Conservation (phyloP, 163 green algal species). For the Chloromonas sp. region DNA sequence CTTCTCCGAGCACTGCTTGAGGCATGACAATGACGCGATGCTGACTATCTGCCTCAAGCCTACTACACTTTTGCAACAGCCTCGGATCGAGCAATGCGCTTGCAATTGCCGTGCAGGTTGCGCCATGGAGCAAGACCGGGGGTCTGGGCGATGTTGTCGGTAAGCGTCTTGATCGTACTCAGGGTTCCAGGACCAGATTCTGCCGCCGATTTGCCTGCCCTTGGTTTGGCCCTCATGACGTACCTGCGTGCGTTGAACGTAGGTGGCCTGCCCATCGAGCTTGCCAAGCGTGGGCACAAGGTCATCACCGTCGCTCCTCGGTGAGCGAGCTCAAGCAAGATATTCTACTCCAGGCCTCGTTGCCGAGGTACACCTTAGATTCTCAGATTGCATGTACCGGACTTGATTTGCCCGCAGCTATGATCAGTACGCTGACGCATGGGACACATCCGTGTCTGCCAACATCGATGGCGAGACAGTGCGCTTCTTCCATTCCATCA, state of each 20-base stretch:
- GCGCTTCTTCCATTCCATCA: constrained; percentile 93
- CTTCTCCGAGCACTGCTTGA: too few species aligned
- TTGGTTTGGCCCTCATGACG: neutral
- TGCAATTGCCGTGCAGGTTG: constrained; percentile 12
- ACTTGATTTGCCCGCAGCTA: constrained; percentile 35
- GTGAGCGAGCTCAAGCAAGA: constrained; percentile 21
- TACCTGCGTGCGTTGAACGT: neutral
- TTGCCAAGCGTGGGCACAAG: constrained; percentile 88
- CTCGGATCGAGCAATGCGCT: too few species aligned
- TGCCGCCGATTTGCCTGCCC: neutral
- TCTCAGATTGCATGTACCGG: too few species aligned
- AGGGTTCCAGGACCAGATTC: neutral
- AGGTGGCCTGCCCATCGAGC: constrained; percentile 74
- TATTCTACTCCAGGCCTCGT: neutral
- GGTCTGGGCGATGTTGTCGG: constrained; percentile 82
- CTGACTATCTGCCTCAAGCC: too few species aligned
- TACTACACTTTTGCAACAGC: too few species aligned
- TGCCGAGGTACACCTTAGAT: neutral
- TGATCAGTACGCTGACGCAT: constrained; percentile 90
- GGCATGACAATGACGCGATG: too few species aligned
- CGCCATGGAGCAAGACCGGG: constrained; percentile 70
- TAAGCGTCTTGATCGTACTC: neutral
- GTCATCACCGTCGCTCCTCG: constrained; percentile 87
- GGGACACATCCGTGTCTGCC: constrained; percentile 79
- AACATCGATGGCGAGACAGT: constrained; percentile 83